Conservation (phyloP, 2,329 filamentous ascomycete genomes). For the Aspergillus fischeri region DNA sequence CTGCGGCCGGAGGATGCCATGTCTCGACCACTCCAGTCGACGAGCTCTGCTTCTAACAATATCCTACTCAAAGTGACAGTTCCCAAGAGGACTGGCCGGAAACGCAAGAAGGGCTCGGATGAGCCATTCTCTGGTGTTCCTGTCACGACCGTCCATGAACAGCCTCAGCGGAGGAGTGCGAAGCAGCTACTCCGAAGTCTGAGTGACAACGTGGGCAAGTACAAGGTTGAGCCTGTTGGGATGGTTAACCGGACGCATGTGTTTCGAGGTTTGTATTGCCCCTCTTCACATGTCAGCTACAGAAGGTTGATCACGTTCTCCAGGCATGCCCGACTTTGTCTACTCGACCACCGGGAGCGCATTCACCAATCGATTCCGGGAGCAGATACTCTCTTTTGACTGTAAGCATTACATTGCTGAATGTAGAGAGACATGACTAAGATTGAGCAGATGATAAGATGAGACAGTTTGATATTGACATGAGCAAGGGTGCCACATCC, state of each 20-base stretch:
- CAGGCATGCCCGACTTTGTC: constrained; percentile 78
- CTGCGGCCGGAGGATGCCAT: constrained; percentile 76
- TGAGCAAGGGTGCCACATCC: constrained; percentile 55
- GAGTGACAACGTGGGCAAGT: constrained; percentile 64
- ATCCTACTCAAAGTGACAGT: constrained; percentile 81
- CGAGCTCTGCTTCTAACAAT: constrained; percentile 72
- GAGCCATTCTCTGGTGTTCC: constrained; percentile 57
- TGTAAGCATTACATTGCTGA: constrained; percentile 45
- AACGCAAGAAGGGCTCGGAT: constrained; percentile 72
- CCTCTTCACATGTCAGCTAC: not conserved
- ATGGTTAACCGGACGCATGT: constrained; percentile 75
- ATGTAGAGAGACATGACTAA: not conserved
- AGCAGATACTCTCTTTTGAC: constrained; percentile 67
- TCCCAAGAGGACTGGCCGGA: constrained; percentile 80
- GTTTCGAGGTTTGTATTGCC: constrained; percentile 61
- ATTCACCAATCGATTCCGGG: constrained; percentile 67
- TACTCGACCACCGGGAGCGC: constrained; percentile 65
- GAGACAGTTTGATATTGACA: constrained; percentile 63
- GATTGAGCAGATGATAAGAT: constrained; percentile 48
- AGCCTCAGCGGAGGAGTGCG: constrained; percentile 19
- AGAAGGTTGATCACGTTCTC: constrained; percentile 2
- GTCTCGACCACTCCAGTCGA: constrained; percentile 72
- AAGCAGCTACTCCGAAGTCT: constrained; percentile 46
- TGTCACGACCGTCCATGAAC: constrained; percentile 22
- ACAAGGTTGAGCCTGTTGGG: constrained; percentile 67